phyloP scores from a whole-genome alignment of 352 stramenopile species.

The Phytophthora meadii region DNA sequence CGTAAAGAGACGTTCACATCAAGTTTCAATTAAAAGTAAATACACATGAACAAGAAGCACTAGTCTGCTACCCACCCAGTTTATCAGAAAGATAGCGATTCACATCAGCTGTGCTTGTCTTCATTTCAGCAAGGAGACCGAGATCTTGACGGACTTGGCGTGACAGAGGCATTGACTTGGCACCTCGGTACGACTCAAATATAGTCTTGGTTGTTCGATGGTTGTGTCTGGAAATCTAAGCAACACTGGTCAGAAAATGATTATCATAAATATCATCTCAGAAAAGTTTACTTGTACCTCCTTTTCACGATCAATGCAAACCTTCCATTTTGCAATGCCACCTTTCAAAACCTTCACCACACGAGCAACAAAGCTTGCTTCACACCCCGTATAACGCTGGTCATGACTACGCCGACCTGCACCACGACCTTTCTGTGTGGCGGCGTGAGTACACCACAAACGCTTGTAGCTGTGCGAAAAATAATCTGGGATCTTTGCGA shows the following conservation, averaged over 20 bases:
- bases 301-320: background rate
- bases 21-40: background rate
- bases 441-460: too few relatives aligned
- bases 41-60: background rate
- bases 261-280: background rate
- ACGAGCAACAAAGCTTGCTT: background rate
- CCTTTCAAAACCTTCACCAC: background rate
- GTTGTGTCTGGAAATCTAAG: slow-evolving; percentile 1
- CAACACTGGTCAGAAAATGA: background rate
- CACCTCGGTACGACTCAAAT: background rate
- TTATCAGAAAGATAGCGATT: slow-evolving; percentile 8
- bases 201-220: background rate
- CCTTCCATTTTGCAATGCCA: background rate
- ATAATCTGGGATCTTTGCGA: too few relatives aligned
- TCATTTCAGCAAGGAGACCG: background rate
- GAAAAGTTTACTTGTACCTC: background rate
- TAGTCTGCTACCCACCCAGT: slow-evolving; percentile 6
- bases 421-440: too few relatives aligned
- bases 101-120: slow-evolving; percentile 1
- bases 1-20: background rate
- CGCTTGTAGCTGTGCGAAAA: too few relatives aligned
- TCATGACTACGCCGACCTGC: background rate
- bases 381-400: background rate
- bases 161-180: background rate
- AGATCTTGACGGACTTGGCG: background rate